These are phyloP conservation scores for Mortierella sp. DNA, from an alignment of 371 early-diverging fungal genomes.

Conservation along the genomic window DNA sequence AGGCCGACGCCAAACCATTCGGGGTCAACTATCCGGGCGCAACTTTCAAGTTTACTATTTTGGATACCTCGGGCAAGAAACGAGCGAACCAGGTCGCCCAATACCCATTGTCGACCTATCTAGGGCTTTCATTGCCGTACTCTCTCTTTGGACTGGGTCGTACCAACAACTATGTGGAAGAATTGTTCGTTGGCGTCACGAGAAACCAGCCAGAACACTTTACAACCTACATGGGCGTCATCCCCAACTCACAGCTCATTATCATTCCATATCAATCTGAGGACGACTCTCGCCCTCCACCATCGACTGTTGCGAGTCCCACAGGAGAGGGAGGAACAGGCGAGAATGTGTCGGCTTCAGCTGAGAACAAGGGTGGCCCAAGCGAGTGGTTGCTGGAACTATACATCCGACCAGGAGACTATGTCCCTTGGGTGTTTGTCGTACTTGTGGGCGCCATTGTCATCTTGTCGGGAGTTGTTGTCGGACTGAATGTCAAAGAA, in stretches of 20 bases:
- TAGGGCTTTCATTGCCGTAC: slow-evolving; percentile 84
- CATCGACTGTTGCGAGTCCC: no score
- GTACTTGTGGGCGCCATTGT: slow-evolving; percentile 71
- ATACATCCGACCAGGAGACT: slow-evolving; percentile 86
- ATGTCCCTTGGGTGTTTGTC: slow-evolving; percentile 80
- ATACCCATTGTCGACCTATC: slow-evolving; percentile 81
- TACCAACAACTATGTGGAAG: slow-evolving; percentile 95
- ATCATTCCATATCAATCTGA: slow-evolving; percentile 85
- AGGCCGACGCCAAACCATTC: slow-evolving; percentile 65
- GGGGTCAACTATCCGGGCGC: slow-evolving; percentile 87
- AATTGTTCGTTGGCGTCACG: slow-evolving; percentile 87
- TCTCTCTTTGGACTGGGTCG: slow-evolving; percentile 89
- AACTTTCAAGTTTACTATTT: slow-evolving; percentile 84
- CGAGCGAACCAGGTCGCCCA: slow-evolving; percentile 85
- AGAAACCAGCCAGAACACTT: slow-evolving; percentile 67
- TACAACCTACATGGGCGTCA: slow-evolving; percentile 75
- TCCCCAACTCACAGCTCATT: slow-evolving; percentile 93
- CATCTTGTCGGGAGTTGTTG: slow-evolving; percentile 75
- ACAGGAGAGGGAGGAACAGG: background rate
- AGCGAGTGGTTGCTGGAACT: slow-evolving; percentile 85
- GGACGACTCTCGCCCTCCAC: slow-evolving; percentile 58
- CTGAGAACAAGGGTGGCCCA: slow-evolving; percentile 31
- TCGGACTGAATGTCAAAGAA: slow-evolving; percentile 78
- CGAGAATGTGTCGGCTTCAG: background rate
- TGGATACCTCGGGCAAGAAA: slow-evolving; percentile 81